Evolutionary conservation across 176 grass and related monocot genomes (phyloP).

Genomic region (Saccharum officinarum): DNA sequence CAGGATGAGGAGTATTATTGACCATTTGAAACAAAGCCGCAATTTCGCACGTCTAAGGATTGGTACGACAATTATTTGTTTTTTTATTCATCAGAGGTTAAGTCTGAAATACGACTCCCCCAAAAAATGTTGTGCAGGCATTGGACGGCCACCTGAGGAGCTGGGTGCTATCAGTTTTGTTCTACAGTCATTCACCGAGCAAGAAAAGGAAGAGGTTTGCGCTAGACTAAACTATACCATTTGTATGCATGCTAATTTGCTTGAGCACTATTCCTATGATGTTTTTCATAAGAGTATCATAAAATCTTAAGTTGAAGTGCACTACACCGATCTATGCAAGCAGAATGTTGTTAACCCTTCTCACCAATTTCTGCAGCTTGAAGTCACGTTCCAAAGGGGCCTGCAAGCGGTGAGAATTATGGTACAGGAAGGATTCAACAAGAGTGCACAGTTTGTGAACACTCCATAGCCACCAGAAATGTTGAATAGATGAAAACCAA

Average conservation of each 20-base stretch:
- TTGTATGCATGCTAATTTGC: background rate
- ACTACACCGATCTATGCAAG: background rate
- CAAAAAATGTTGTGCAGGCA: conserved; percentile 40
- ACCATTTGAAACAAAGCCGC: conserved; percentile 63
- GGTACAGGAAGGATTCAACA: conserved; percentile 72
- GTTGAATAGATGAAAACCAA: conserved; percentile 42
- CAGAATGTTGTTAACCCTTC: background rate
- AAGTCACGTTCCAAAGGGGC: conserved; percentile 51
- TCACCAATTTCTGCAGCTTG: conserved; percentile 47
- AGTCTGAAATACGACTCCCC: background rate
- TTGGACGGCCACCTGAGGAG: conserved; percentile 70
- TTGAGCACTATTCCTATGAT: background rate
- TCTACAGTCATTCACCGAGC: conserved; percentile 52
- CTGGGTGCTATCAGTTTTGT: conserved; percentile 62
- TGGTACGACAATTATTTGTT: conserved; percentile 26
- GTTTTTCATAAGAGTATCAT: background rate
- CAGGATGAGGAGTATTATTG: conserved; percentile 79
- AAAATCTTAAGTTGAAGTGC: background rate
- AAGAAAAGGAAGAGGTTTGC: conserved; percentile 79
- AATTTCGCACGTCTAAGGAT: conserved; percentile 74
- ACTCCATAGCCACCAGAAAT: conserved; percentile 46
- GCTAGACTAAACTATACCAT: background rate
- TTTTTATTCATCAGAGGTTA: background rate
- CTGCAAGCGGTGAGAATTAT: conserved; percentile 64
- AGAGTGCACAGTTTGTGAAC: conserved; percentile 70